These are phyloP conservation scores for Aspergillus puulaauensis DNA, from an alignment of 2,329 filamentous ascomycete species.

Conservation along the genomic window DNA sequence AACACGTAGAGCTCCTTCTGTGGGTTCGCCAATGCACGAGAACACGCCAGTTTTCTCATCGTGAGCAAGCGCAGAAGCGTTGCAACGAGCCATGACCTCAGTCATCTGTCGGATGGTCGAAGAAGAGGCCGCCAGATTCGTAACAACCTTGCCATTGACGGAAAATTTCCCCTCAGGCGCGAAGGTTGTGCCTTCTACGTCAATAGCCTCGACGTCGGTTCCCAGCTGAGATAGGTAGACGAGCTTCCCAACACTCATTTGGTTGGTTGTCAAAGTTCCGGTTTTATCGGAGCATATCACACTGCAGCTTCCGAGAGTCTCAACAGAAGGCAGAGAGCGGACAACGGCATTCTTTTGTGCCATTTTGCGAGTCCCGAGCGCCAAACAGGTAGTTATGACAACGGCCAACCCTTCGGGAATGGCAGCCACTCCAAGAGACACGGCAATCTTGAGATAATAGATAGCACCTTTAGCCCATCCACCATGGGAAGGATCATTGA, in stretches of 20 bases:
- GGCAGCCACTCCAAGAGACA: constrained; percentile 94
- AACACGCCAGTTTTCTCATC: constrained; percentile 73
- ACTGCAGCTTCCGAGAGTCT: constrained; percentile 97
- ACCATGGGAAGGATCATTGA: constrained; percentile 90
- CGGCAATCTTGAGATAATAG: constrained; percentile 99
- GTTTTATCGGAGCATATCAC: constrained; percentile 99
- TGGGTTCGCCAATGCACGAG: constrained; percentile 87
- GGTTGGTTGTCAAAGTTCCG: constrained; percentile 95
- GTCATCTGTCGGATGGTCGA: constrained; percentile 76
- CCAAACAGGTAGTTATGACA: constrained; percentile 97
- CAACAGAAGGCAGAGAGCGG: constrained; percentile 90
- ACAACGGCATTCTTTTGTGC: constrained; percentile 97
- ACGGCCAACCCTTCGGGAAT: constrained; percentile 97
- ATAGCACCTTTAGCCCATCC: constrained; percentile 96
- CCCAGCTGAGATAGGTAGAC: constrained; percentile 77
- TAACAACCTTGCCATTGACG: constrained; percentile 65
- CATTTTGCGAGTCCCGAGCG: constrained; percentile 96
- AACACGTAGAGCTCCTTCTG: constrained; percentile 87
- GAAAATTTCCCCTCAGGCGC: constrained; percentile 75
- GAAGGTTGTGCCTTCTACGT: constrained; percentile 91
- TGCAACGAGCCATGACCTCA: constrained; percentile 74
- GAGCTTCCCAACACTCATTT: constrained; percentile 97
- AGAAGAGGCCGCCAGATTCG: constrained; percentile 69
- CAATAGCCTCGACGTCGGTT: constrained; percentile 75
- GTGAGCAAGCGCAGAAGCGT: constrained; percentile 80